A percentile compares a stretch with the other conserved stretches of the same genome.
These are phyloP conservation scores for Citrus sp. DNA, from an alignment of 345 rosid genomes.

Conservation along the genomic window DNA sequence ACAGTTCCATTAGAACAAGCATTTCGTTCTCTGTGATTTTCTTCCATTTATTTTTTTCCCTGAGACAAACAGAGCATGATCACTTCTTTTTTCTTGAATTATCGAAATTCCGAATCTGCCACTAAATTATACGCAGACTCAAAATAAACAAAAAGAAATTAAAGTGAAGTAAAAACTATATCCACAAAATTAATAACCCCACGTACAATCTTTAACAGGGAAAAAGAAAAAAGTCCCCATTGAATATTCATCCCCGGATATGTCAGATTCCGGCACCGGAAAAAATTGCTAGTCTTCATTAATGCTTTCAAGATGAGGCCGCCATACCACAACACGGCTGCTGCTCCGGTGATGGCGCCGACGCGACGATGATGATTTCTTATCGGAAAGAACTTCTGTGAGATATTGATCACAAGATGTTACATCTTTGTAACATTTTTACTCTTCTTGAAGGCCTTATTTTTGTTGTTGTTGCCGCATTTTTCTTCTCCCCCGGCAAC, in stretches of 20 bases:
- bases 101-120: conserved; percentile 36
- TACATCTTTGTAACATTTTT: conserved; percentile 10
- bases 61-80: conserved; percentile 11
- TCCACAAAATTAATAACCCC: conserved; percentile 13
- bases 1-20: conserved; percentile 10
- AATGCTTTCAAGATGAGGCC: conserved; percentile 75
- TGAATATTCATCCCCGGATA: neutral
- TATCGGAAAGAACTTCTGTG: conserved; percentile 28
- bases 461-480: conserved; percentile 1
- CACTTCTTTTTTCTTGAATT: neutral
- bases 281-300: conserved; percentile 52
- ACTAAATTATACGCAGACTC: conserved; percentile 29
- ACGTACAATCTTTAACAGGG: neutral
- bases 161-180: conserved; percentile 1
- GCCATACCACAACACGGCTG: conserved; percentile 54
- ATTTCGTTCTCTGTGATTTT: neutral
- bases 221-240: neutral
- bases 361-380: conserved; percentile 41
- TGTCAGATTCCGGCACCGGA: conserved; percentile 8
- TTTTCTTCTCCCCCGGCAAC: conserved; percentile 49
- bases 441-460: conserved; percentile 21
- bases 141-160: neutral
- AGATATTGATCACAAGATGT: conserved; percentile 32
- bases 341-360: conserved; percentile 40
- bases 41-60: neutral